Evolutionary conservation across 176 grass and related monocot genomes (phyloP), one percentile per base, ranked within the genome.

Genomic region (Oropetium thomaeum): DNA sequence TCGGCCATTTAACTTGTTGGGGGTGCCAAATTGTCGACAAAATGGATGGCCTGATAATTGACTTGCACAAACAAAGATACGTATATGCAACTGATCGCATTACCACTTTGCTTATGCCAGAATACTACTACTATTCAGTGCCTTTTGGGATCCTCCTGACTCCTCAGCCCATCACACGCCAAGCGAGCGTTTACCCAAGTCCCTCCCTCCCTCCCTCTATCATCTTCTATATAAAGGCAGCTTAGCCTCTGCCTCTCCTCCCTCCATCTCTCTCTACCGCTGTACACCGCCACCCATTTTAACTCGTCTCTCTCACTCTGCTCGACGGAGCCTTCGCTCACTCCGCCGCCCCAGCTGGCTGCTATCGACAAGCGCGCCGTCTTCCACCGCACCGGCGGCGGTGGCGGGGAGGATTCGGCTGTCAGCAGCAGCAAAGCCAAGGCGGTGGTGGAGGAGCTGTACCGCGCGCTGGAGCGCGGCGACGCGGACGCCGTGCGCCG

Each of bases 381-480:
- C 12, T 34, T 10, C 27, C 15, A 4, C 4, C 30, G 27, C 63
- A 16, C 3, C 5, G 23, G 14, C 10, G 3, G 10, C 42, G 40
- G 22, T 41, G 31, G 17, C 20, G 39, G 28, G 20, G 27, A 13
- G 28, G 3, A 17, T n/a, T 4, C 65, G 28, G 84, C 72, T 37
- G 73, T 68, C 32, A 40, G 29, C 51, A 84, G 89, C 87, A n/a
- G n/a, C n/a, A n/a, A n/a, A n/a, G n/a, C n/a, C n/a, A 80, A 86
- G 79, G 41, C 52, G 47, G 87, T 88, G 74, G 93, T 97, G 62
- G 76, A 75, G 68, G 86, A 82, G 79, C 85, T 93, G n/a, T 93
- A 93, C 81, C 58, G 70, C 70, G 85, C 88, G n/a, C 62, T 97
- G 25, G 87, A 89, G 72, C 66, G 53, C 67, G 82, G 87, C 43